Conservation (phyloP, 2,329 filamentous ascomycete species). For the Penicillium brevicompactum region DNA sequence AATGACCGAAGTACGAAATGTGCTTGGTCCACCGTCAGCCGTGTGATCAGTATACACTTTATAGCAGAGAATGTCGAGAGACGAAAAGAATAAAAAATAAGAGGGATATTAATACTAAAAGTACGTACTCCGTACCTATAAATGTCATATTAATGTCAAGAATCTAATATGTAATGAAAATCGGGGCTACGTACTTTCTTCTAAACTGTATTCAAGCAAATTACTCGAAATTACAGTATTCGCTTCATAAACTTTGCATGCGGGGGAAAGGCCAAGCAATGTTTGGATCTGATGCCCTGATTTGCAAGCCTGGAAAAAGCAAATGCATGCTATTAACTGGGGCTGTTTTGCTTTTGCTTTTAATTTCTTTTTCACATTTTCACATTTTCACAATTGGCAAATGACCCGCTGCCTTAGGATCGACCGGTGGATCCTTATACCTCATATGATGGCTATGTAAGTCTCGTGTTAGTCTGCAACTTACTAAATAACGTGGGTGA, state of each 20-base stretch:
- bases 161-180: slow-evolving; percentile 22
- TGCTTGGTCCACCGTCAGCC: slow-evolving; percentile 10
- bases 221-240: not conserved
- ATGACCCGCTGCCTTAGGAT: slow-evolving; percentile 4
- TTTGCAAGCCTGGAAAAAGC: slow-evolving; percentile 18
- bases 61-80: slow-evolving; percentile 2
- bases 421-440: not conserved
- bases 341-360: slow-evolving; percentile 2
- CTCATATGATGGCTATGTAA: not conserved
- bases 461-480: not conserved
- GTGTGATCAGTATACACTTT: slow-evolving; percentile 12
- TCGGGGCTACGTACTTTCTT: slow-evolving; percentile 16
- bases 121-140: not conserved
- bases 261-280: slow-evolving; percentile 29
- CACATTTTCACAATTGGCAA: not conserved
- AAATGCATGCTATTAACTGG: slow-evolving; percentile 1
- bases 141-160: not conserved
- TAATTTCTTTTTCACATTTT: not conserved
- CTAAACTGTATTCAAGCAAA: no score
- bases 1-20: slow-evolving; percentile 6
- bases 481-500: slow-evolving; percentile 1
- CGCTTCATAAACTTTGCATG: slow-evolving; percentile 23
- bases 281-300: slow-evolving; percentile 23
- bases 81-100: slow-evolving; percentile 3
- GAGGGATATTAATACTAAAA: not conserved